These are phyloP conservation scores for Lactarius quietus DNA, from an alignment of 768 basidiomycete genomes.

Conservation along the genomic window DNA sequence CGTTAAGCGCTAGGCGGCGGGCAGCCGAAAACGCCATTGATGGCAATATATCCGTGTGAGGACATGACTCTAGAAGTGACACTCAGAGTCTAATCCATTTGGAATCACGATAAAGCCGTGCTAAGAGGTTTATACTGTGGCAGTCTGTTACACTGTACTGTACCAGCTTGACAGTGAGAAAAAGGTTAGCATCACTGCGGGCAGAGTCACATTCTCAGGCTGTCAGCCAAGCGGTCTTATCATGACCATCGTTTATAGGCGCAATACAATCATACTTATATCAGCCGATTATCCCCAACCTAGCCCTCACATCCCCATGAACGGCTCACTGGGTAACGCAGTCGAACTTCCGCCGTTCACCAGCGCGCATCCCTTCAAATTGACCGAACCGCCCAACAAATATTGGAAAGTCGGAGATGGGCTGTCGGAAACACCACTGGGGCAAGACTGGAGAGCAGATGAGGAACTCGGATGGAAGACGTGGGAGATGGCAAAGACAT, in stretches of 20 bases:
- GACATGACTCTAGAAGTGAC: not conserved
- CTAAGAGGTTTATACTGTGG: no score
- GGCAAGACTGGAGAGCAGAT: slow-evolving; percentile 34
- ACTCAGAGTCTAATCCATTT: no score
- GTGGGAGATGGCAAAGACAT: slow-evolving; percentile 36
- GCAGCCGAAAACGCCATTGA: not conserved
- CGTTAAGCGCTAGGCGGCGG: not conserved
- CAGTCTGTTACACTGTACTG: no score
- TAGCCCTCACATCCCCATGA: not conserved
- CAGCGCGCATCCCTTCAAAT: slow-evolving; percentile 31
- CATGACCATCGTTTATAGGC: no score
- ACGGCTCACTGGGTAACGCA: not conserved
- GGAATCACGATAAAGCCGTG: no score
- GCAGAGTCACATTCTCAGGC: no score
- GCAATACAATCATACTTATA: not conserved
- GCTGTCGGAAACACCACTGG: slow-evolving; percentile 27
- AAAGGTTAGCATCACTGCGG: not conserved
- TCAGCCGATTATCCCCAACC: not conserved
- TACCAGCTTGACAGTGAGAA: not conserved
- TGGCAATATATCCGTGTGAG: not conserved
- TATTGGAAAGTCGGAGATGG: slow-evolving; percentile 45
- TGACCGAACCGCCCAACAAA: slow-evolving; percentile 40
- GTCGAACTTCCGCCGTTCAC: slow-evolving; percentile 8
- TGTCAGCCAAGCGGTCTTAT: slow-evolving; percentile 1
- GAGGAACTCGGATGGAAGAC: slow-evolving; percentile 38